Conservation (phyloP, 768 basidiomycete species). For the Trametopsis cervina region DNA sequence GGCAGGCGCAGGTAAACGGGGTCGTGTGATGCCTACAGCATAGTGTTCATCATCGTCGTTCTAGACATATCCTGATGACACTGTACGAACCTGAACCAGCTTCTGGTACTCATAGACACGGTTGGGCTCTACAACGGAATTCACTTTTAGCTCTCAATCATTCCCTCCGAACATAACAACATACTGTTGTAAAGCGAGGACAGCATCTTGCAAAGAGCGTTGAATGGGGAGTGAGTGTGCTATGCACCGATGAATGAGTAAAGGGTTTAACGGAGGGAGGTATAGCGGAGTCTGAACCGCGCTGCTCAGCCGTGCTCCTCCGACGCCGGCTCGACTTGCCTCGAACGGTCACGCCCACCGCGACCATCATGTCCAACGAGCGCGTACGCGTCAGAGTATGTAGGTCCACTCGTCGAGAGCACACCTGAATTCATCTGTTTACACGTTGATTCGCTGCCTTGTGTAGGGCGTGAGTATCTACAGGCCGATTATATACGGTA, state of each 20-base stretch:
- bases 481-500: conserved; percentile 93
- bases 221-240: conserved; percentile 15
- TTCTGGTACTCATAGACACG: conserved; percentile 58
- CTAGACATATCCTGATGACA: background rate
- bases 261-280: conserved; percentile 27
- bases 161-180: conserved; percentile 31
- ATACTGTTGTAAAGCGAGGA: conserved; percentile 61
- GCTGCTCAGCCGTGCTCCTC: conserved; percentile 16
- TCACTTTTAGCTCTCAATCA: background rate
- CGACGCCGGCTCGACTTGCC: conserved; percentile 29
- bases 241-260: conserved; percentile 1
- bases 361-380: conserved; percentile 45
- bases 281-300: conserved; percentile 35
- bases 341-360: conserved; percentile 25
- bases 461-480: conserved; percentile 77
- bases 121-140: conserved; percentile 46
- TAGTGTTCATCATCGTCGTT: background rate
- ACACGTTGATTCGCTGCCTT: background rate
- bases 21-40: conserved; percentile 31
- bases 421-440: conserved; percentile 10
- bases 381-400: conserved; percentile 77
- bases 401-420: conserved; percentile 18
- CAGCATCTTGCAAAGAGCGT: conserved; percentile 36
- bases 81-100: conserved; percentile 50
- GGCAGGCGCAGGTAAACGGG: conserved; percentile 57